These are phyloP conservation scores for Porphyridium purpureum DNA, from an alignment of 23 red algal species.

Conservation along the genomic window DNA sequence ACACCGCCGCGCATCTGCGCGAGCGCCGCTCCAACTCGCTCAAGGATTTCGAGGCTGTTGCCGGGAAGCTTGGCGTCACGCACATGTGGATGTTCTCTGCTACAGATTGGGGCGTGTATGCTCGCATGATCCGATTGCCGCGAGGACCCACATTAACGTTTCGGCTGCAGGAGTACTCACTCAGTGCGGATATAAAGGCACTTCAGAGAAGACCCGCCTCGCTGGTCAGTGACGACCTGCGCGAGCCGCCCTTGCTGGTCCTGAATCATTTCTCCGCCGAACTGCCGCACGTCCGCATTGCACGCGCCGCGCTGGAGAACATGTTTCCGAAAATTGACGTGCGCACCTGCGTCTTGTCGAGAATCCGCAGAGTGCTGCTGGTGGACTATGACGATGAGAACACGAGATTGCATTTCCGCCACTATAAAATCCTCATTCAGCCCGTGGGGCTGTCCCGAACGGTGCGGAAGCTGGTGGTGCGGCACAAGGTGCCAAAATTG, in stretches of 20 bases:
- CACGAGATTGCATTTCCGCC: constrained; percentile 30
- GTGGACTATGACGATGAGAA: constrained; percentile 40
- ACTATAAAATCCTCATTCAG: constrained; percentile 54
- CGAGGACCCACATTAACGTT: constrained; percentile 84
- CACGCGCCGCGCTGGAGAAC: not conserved
- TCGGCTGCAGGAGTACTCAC: constrained; percentile 45
- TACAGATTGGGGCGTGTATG: constrained; percentile 24
- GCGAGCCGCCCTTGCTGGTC: constrained; percentile 66
- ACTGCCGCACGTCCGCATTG: not conserved
- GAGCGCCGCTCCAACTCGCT: constrained; percentile 41
- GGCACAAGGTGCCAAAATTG: constrained; percentile 32
- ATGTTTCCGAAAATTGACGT: constrained; percentile 75
- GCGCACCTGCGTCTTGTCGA: not conserved
- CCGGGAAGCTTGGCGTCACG: constrained; percentile 36
- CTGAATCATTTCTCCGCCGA: constrained; percentile 33
- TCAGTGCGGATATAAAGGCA: constrained; percentile 43
- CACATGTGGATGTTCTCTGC: constrained; percentile 81
- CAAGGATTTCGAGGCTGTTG: constrained; percentile 47
- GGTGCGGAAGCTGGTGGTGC: constrained; percentile 56
- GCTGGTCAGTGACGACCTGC: constrained; percentile 21
- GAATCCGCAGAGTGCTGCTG: constrained; percentile 59
- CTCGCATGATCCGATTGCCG: constrained; percentile 34
- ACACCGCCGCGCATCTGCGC: constrained; percentile 47
- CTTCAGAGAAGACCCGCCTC: constrained; percentile 38
- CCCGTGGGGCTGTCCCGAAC: constrained; percentile 55